Evolutionary conservation across 805 yeast species (phyloP).

Genomic region (Hanseniaspora meyeri): DNA sequence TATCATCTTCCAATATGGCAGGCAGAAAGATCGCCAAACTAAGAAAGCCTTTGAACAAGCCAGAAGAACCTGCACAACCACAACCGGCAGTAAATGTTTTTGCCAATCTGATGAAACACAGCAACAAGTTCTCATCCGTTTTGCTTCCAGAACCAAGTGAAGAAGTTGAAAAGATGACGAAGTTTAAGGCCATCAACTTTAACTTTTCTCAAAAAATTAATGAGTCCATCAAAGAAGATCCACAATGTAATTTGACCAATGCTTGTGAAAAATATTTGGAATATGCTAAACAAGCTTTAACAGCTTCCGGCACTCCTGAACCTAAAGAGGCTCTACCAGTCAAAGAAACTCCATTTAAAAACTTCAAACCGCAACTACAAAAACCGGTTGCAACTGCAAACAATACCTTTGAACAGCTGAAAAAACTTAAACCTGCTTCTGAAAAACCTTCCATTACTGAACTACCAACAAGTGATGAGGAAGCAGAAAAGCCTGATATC

Average conservation of each 20-base stretch:
- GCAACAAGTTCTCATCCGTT: conserved; percentile 1
- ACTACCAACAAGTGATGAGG: conserved; percentile 28
- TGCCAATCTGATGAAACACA: not conserved
- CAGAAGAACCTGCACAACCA: conserved; percentile 11
- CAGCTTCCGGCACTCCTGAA: not conserved
- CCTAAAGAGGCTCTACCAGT: not conserved
- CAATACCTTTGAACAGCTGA: conserved; percentile 3
- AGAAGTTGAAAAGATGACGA: conserved; percentile 31
- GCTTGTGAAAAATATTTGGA: conserved; percentile 47
- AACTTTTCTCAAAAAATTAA: conserved; percentile 42
- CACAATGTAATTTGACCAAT: conserved; percentile 44
- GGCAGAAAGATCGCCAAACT: conserved; percentile 58
- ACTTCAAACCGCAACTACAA: conserved; percentile 8
- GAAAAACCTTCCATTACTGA: conserved; percentile 32
- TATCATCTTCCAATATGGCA: conserved; percentile 55
- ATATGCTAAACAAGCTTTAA: conserved; percentile 24
- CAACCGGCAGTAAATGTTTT: conserved; percentile 9
- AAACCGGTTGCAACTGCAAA: conserved; percentile 16
- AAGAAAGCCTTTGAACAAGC: conserved; percentile 20
- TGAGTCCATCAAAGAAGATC: conserved; percentile 31
- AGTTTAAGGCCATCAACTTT: conserved; percentile 53
- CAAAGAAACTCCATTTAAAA: conserved; percentile 8
- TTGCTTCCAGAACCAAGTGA: not conserved
- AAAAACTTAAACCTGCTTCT: conserved; percentile 21
- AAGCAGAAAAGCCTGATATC: conserved; percentile 46